phyloP scores from a whole-genome alignment of 2,329 filamentous ascomycete species.

The Colletotrichum sp. region DNA sequence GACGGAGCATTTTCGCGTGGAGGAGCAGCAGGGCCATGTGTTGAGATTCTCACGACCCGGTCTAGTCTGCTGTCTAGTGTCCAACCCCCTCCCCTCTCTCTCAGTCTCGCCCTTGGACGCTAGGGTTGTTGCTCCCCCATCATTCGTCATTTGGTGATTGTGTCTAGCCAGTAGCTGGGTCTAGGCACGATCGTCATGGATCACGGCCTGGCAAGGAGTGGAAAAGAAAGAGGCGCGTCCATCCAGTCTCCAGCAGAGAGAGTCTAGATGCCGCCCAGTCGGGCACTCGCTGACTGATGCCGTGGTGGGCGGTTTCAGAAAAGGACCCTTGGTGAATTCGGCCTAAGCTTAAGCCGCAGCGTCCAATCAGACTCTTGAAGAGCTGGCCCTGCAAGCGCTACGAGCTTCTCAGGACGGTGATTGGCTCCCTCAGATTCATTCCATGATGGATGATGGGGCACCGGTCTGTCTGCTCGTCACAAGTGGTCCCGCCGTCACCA shows the following conservation, averaged over 20 bases:
- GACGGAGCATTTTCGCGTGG: conserved; percentile 8
- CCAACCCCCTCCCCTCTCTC: background rate
- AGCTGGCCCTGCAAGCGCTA: conserved; percentile 31
- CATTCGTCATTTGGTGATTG: conserved; percentile 8
- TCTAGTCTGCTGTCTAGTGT: background rate
- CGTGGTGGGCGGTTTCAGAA: conserved; percentile 26
- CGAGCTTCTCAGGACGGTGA: conserved; percentile 24
- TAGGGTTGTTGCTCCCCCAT: background rate
- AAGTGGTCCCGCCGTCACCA: background rate
- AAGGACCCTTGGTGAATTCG: conserved; percentile 34
- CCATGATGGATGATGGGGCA: background rate
- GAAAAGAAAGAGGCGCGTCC: background rate
- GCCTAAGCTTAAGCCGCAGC: conserved; percentile 32
- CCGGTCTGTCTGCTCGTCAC: background rate
- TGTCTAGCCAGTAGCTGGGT: conserved; percentile 1
- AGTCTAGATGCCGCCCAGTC: background rate
- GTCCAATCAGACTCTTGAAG: conserved; percentile 38
- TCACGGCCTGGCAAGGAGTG: background rate
- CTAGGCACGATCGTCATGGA: background rate
- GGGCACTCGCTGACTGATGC: conserved; percentile 14
- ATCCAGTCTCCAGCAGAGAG: background rate
- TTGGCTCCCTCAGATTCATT: conserved; percentile 29
- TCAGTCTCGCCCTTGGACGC: background rate
- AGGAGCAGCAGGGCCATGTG: conserved; percentile 1
- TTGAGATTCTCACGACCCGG: background rate